These are phyloP conservation scores for Aspergillus melleus DNA, from an alignment of 2,329 filamentous ascomycete genomes.

Conservation along the genomic window DNA sequence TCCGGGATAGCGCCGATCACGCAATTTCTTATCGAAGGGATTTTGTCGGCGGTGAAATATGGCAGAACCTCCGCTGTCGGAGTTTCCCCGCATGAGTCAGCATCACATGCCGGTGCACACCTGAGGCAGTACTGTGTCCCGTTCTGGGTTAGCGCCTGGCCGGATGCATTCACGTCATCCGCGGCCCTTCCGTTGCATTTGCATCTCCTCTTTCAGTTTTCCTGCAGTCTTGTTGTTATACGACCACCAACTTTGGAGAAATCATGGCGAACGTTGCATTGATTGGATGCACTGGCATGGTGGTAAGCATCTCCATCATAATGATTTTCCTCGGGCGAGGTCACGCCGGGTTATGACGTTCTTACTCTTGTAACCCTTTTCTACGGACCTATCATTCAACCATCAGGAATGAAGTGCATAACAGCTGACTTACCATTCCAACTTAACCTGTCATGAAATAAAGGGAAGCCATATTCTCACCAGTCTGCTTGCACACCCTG, in stretches of 20 bases:
- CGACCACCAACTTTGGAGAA: not conserved
- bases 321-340: not conserved
- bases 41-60: constrained; percentile 10
- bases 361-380: not conserved
- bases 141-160: constrained; percentile 4
- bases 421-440: constrained; percentile 29
- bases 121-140: constrained; percentile 4
- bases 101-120: constrained; percentile 3
- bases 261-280: constrained; percentile 48
- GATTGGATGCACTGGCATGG: constrained; percentile 51
- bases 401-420: not conserved
- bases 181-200: too few relatives aligned
- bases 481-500: constrained; percentile 44
- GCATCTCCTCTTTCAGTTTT: too few relatives aligned
- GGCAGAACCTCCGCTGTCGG: constrained; percentile 23
- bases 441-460: not conserved
- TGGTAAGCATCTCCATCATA: constrained; percentile 39
- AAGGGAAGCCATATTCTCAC: constrained; percentile 74
- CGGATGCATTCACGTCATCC: not conserved
- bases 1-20: constrained; percentile 35
- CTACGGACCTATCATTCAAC: not conserved
- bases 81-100: constrained; percentile 20
- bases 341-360: not conserved
- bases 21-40: constrained; percentile 33
- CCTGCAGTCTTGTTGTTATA: too few relatives aligned